Evolutionary conservation across 805 yeast genomes (phyloP).

Genomic region (Kockiozyma suomiensis): DNA sequence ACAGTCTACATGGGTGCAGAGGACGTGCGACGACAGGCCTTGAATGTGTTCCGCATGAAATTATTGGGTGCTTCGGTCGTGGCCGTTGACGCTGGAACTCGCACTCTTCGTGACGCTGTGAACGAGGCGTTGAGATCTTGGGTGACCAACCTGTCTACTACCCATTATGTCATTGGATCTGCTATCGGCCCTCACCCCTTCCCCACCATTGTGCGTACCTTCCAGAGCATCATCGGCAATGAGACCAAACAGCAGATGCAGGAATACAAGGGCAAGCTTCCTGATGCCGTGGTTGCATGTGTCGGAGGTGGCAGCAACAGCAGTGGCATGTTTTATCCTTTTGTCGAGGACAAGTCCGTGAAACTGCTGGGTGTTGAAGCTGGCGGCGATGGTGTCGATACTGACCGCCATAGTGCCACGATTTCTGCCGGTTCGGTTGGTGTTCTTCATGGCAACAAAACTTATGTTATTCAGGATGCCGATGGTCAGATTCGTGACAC

Average conservation of each 20-base stretch:
- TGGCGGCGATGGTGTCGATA: conserved; percentile 95
- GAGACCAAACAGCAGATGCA: conserved; percentile 92
- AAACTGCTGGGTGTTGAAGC: conserved; percentile 94
- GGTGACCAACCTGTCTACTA: conserved; percentile 83
- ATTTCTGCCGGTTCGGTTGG: conserved; percentile 94
- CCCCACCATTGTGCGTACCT: conserved; percentile 96
- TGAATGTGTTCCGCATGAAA: conserved; percentile 96
- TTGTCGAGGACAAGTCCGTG: conserved; percentile 77
- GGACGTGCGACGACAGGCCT: conserved; percentile 97
- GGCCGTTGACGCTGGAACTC: conserved; percentile 91
- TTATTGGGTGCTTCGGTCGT: conserved; percentile 94
- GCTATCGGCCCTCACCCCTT: conserved; percentile 99
- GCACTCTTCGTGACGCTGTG: conserved; percentile 96
- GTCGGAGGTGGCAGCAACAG: conserved; percentile 99
- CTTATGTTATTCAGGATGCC: conserved; percentile 83
- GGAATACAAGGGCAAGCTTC: conserved; percentile 79
- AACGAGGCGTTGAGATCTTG: conserved; percentile 95
- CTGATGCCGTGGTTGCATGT: conserved; percentile 95
- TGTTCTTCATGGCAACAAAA: conserved; percentile 96
- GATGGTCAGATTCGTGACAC: conserved; percentile 99
- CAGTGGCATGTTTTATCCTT: conserved; percentile 93
- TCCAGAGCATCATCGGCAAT: conserved; percentile 95
- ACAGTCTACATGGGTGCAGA: conserved; percentile 99
- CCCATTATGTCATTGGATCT: conserved; percentile 96
- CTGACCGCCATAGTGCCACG: conserved; percentile 91